Percentiles rank a stretch among this genome's conserved stretches.
Conservation (phyloP, 2,329 filamentous ascomycete genomes). For the Magnaporthales sp. region DNA sequence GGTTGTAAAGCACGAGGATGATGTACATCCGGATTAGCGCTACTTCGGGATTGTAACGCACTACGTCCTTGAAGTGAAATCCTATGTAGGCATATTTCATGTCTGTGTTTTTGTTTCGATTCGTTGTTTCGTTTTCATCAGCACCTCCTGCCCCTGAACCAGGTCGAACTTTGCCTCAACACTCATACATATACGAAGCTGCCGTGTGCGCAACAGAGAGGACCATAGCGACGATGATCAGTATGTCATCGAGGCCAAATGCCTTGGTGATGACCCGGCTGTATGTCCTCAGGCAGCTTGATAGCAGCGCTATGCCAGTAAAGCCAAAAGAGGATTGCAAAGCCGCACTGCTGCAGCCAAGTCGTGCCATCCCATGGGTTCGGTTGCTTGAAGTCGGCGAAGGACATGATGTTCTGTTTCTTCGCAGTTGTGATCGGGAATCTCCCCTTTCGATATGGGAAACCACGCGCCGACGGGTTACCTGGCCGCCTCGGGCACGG, state of each 20-base stretch:
- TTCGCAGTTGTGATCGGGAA: not conserved
- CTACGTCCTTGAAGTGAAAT: slow-evolving; percentile 14
- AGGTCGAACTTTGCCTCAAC: not conserved
- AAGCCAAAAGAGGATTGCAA: not conserved
- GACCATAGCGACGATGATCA: not conserved
- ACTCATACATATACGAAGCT: not conserved
- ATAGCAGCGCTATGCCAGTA: not conserved
- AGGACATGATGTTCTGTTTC: not conserved
- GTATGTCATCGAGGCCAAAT: not conserved
- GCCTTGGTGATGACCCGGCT: not conserved
- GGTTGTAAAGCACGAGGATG: slow-evolving; percentile 25
- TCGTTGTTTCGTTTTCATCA: not conserved
- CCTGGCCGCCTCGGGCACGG: not conserved
- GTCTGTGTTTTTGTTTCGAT: slow-evolving; percentile 6
- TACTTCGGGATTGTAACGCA: slow-evolving; percentile 15
- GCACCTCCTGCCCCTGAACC: not conserved
- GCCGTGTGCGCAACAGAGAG: not conserved
- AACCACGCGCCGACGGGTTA: not conserved
- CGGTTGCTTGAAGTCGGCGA: not conserved
- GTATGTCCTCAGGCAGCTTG: not conserved
- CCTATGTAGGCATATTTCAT: slow-evolving; percentile 22
- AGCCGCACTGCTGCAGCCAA: not conserved
- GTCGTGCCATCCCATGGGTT: not conserved
- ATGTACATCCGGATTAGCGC: slow-evolving; percentile 21
- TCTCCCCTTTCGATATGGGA: not conserved